Evolutionary conservation across 2,329 filamentous ascomycete genomes (phyloP), one percentile per base, ranked within the genome.

Genomic region (Neodidymelliopsis sp.): DNA sequence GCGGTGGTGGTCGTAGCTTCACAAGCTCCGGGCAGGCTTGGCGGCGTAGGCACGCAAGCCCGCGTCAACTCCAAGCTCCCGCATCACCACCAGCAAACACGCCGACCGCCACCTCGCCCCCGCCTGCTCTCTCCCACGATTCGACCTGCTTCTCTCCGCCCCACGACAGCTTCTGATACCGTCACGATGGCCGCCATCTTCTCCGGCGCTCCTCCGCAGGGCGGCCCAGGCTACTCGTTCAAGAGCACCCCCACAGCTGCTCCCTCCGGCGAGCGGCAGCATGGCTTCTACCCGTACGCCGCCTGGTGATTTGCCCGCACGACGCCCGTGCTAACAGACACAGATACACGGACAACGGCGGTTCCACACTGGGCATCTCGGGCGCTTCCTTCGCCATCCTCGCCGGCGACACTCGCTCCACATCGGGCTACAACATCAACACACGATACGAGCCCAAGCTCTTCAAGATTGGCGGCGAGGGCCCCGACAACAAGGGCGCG

Each of bases 341-440:
- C 63, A 94, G 90, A 65, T 99, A 99, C 78, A 95, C 94, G 61
- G 93, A 99, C 80, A 99, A 99, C 74, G 94, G 94, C 64, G 94
- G 94, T 63, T 96, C 91, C 53, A 97, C 94, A 44, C 85, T 99
- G 47, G 94, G 91, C 69, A 97, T 99, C 75, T 88, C 91, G 28
- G 94, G 95, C 63, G 86, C 86, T 71, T 90, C 95, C 80, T 99
- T 97, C 81, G 86, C 91, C 71, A 95, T 99, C 78, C 86, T 99
- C 74, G 94, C 94, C 33, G 94, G 95, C 77, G 94, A 99, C 80
- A 99, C 94, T 65, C 90, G 94, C 73, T 90, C 91, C 70, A 96
- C 92, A 46, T 89, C 90, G 59, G 94, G 95, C 72, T 99, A 74
- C 85, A 97, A 89, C 82, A 99, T 99, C 87, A 97, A 99, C 85